Percentiles rank a stretch among this genome's conserved stretches.
Evolutionary conservation across 2,329 filamentous ascomycete genomes (phyloP).

Genomic region (Botryosphaeria dothidea): DNA sequence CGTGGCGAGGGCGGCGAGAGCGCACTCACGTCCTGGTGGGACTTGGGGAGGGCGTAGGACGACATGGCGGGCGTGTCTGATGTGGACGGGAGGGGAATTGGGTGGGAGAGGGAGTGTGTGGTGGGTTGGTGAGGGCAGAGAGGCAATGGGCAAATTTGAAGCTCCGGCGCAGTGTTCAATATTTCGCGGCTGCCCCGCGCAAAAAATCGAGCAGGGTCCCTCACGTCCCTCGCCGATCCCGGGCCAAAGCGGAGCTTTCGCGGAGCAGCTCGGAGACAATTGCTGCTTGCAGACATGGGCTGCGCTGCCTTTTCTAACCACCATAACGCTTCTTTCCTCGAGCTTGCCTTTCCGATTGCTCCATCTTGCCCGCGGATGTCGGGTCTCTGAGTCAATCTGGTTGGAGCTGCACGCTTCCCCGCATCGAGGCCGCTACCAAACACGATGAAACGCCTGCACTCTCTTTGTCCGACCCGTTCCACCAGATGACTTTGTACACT

Average conservation of each 20-base stretch:
- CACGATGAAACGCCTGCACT: neutral
- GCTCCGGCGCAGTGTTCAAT: constrained; percentile 9
- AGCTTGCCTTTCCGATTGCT: neutral
- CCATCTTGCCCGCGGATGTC: constrained; percentile 1
- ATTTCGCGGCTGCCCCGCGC: constrained; percentile 15
- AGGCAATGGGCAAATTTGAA: constrained; percentile 16
- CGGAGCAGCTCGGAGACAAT: constrained; percentile 13
- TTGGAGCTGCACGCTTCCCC: constrained; percentile 3
- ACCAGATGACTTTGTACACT: neutral
- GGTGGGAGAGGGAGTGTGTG: neutral
- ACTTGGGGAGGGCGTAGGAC: constrained; percentile 64
- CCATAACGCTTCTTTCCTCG: neutral
- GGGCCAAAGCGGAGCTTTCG: constrained; percentile 16
- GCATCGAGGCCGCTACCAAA: neutral
- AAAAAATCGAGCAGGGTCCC: constrained; percentile 15
- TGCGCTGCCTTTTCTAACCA: constrained; percentile 5
- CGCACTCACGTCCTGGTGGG: constrained; percentile 64
- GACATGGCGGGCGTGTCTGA: constrained; percentile 30
- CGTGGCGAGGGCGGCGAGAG: constrained; percentile 22
- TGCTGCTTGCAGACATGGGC: constrained; percentile 14
- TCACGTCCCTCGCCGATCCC: neutral
- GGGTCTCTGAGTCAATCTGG: constrained; percentile 5
- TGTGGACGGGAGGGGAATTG: neutral
- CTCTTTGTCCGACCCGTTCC: neutral
- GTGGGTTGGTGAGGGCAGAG: neutral